Conservation (phyloP, 1,284 basidiomycete genomes). For the Ceratobasidium papillatum region DNA sequence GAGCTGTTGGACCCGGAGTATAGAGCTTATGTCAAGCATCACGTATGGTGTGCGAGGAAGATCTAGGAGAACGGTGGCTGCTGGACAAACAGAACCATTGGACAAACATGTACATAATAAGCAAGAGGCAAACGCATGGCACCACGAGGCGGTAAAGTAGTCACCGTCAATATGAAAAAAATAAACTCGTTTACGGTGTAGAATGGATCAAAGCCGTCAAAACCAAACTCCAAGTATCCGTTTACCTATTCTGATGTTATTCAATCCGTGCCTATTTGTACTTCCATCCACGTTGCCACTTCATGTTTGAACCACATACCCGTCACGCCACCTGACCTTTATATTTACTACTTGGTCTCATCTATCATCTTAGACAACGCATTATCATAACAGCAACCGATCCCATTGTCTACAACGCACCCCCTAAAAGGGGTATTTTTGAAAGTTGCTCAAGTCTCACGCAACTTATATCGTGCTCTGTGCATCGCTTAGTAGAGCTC, state of each 20-base stretch:
- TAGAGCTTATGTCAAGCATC: background rate
- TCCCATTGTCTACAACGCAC: no score
- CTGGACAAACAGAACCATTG: background rate
- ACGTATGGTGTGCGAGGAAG: background rate
- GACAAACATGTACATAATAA: background rate
- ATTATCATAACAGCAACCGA: no score
- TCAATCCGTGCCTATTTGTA: background rate
- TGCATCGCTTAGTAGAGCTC: background rate
- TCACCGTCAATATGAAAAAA: background rate
- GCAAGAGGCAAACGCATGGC: background rate
- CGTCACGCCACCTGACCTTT: background rate
- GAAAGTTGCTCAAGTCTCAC: no score
- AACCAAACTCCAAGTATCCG: background rate
- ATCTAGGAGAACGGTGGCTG: no score
- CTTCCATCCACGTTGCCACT: background rate
- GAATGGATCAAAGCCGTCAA: background rate
- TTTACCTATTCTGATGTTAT: background rate
- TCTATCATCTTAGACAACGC: no score
- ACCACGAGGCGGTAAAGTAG: background rate
- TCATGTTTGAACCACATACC: background rate
- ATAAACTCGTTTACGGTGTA: background rate
- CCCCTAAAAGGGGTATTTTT: no score
- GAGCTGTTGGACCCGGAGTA: background rate
- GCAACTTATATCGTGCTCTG: background rate
- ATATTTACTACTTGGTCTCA: no score